Percentiles rank a stretch among this genome's conserved stretches.
These are phyloP conservation scores for Acrocalymma vagum DNA, from an alignment of 2,329 filamentous ascomycete species.

Conservation along the genomic window DNA sequence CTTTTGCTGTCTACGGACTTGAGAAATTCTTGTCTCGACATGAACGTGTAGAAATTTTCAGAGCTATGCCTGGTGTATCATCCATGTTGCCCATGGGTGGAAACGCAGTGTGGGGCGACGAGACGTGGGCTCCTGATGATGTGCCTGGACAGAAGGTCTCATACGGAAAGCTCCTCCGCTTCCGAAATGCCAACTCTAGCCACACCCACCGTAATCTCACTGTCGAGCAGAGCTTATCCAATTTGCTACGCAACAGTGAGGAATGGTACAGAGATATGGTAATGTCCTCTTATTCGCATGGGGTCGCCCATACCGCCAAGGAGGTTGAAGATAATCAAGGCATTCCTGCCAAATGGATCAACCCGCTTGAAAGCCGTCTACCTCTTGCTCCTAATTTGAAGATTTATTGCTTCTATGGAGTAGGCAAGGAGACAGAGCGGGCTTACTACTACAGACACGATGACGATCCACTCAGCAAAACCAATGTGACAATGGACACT, in stretches of 20 bases:
- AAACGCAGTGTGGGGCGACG: conserved; percentile 92
- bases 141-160: conserved; percentile 73
- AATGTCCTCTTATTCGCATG: conserved; percentile 81
- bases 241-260: conserved; percentile 80
- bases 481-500: conserved; percentile 70
- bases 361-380: conserved; percentile 87
- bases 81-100: conserved; percentile 97
- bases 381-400: conserved; percentile 89
- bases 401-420: conserved; percentile 96
- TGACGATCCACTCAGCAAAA: conserved; percentile 67
- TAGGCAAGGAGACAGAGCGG: conserved; percentile 92
- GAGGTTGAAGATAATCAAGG: conserved; percentile 75
- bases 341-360: conserved; percentile 82
- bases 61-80: conserved; percentile 95
- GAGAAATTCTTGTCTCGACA: conserved; percentile 93
- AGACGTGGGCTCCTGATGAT: conserved; percentile 89
- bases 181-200: conserved; percentile 69
- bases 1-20: conserved; percentile 94
- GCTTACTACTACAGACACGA: conserved; percentile 90
- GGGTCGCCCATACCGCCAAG: conserved; percentile 78
- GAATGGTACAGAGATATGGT: conserved; percentile 85
- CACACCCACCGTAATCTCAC: conserved; percentile 74
- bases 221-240: conserved; percentile 77
- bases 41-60: conserved; percentile 91
- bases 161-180: conserved; percentile 86